These are phyloP conservation scores for Bisporella sp. DNA, from an alignment of 2,329 filamentous ascomycete genomes.

Conservation along the genomic window DNA sequence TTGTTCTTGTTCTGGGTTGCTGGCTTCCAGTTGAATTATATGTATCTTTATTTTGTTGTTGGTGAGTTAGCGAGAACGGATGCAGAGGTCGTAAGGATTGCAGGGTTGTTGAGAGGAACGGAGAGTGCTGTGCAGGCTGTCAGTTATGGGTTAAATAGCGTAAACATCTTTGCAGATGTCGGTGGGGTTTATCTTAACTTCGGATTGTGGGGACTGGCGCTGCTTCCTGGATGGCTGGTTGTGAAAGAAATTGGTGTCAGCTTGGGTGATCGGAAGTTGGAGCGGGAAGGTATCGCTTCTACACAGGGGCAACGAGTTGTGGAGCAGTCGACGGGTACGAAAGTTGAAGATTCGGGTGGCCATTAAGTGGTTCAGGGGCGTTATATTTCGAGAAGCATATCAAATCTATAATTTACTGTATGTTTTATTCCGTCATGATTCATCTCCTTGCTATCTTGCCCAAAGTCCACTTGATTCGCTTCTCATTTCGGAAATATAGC, in stretches of 20 bases:
- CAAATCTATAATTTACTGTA: too few species aligned
- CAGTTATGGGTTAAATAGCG: constrained; percentile 60
- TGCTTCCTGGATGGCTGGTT: constrained; percentile 62
- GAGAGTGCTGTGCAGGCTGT: constrained; percentile 69
- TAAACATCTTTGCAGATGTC: constrained; percentile 55
- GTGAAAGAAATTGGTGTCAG: constrained; percentile 31
- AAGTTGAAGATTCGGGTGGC: too few species aligned
- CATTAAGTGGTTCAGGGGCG: too few species aligned
- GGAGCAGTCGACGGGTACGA: not conserved
- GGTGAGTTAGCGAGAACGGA: constrained; percentile 55
- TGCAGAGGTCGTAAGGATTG: constrained; percentile 59
- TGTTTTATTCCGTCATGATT: too few species aligned
- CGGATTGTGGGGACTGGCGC: constrained; percentile 55
- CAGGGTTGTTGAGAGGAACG: constrained; percentile 60
- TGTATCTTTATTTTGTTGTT: constrained; percentile 68
- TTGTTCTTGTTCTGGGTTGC: constrained; percentile 61
- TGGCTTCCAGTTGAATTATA: constrained; percentile 67
- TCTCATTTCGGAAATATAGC: too few species aligned
- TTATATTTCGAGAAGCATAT: too few species aligned
- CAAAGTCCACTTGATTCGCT: too few species aligned
- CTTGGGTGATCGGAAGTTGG: constrained; percentile 6
- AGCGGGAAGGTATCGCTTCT: not conserved
- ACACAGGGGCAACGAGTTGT: not conserved
- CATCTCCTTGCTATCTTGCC: too few species aligned
- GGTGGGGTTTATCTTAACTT: constrained; percentile 68